Conservation (phyloP, 208 protist genomes). For the Leptomonas pyrrhocoris region DNA sequence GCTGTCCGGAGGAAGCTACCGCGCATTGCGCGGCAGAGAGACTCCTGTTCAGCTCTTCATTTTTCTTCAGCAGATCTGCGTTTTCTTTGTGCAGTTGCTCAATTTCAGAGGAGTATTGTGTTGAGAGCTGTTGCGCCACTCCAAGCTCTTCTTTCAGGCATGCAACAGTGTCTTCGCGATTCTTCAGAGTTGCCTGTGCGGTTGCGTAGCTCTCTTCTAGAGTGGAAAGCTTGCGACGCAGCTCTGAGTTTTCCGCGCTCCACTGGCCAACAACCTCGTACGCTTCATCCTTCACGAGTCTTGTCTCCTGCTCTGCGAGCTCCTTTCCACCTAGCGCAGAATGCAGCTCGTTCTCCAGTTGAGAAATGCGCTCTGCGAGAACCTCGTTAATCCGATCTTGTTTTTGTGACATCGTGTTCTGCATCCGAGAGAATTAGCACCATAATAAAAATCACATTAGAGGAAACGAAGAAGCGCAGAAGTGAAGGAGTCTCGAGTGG, state of each 20-base stretch:
- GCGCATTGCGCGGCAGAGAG: slow-evolving; percentile 12
- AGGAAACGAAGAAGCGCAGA: slow-evolving; percentile 8
- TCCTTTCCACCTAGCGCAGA: slow-evolving; percentile 42
- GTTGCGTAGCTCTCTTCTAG: slow-evolving; percentile 8
- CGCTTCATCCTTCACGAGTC: slow-evolving; percentile 59
- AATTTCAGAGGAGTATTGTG: slow-evolving; percentile 28
- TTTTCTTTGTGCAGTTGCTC: slow-evolving; percentile 30
- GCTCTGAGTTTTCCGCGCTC: slow-evolving; percentile 55
- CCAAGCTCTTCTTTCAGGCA: slow-evolving; percentile 35
- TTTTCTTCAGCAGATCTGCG: slow-evolving; percentile 2
- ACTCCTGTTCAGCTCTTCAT: slow-evolving; percentile 20
- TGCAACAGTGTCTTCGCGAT: slow-evolving; percentile 20
- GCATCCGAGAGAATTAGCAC: too few species aligned
- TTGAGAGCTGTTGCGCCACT: slow-evolving; percentile 28
- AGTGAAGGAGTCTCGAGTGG: slow-evolving; percentile 9
- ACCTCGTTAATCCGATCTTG: slow-evolving; percentile 58
- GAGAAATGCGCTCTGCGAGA: slow-evolving; percentile 70
- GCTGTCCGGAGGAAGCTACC: slow-evolving; percentile 25
- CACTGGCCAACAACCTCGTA: slow-evolving; percentile 80
- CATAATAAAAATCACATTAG: slow-evolving; percentile 8
- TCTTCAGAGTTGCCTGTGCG: slow-evolving; percentile 10
- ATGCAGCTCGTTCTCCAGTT: slow-evolving; percentile 68
- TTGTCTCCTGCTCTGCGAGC: slow-evolving; percentile 51
- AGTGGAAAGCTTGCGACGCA: slow-evolving; percentile 34
- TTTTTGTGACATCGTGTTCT: slow-evolving; percentile 43